These are phyloP conservation scores for Coemansia sp. DNA, from an alignment of 192 early-diverging fungal genomes.

Conservation along the genomic window DNA sequence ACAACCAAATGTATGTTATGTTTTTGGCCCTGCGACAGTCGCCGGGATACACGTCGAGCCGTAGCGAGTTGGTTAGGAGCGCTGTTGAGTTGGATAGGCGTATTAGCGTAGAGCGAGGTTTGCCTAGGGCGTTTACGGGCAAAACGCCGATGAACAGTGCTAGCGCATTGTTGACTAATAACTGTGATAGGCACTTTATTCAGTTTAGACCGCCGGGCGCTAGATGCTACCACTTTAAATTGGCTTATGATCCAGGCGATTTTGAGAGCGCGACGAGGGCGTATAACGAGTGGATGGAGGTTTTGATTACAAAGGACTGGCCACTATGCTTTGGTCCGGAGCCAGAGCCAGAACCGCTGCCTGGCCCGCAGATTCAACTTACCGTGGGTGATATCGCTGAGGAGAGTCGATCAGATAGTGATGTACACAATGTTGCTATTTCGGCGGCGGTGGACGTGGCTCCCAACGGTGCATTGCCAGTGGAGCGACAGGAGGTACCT, in stretches of 20 bases:
- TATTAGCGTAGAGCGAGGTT: conserved; percentile 69
- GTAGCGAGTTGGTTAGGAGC: conserved; percentile 72
- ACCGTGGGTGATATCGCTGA: background rate
- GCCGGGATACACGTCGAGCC: conserved; percentile 68
- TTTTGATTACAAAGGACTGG: conserved; percentile 78
- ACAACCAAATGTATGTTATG: conserved; percentile 86
- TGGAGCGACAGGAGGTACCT: background rate
- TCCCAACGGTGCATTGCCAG: background rate
- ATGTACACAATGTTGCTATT: background rate
- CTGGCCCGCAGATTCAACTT: background rate
- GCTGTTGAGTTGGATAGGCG: conserved; percentile 80
- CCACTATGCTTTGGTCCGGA: conserved; percentile 78
- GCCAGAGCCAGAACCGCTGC: conserved; percentile 3
- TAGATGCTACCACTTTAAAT: conserved; percentile 71
- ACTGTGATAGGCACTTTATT: conserved; percentile 76
- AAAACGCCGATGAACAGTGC: conserved; percentile 86
- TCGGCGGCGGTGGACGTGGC: background rate
- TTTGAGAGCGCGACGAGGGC: conserved; percentile 70
- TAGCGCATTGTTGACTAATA: conserved; percentile 76
- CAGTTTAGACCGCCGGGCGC: conserved; percentile 72
- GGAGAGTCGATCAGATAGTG: background rate
- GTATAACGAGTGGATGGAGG: conserved; percentile 77
- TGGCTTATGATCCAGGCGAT: conserved; percentile 81
- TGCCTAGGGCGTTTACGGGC: conserved; percentile 85
- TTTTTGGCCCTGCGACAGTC: conserved; percentile 78